These are phyloP conservation scores for Pulveroboletus sp. DNA, from an alignment of 768 basidiomycete species.

Conservation along the genomic window DNA sequence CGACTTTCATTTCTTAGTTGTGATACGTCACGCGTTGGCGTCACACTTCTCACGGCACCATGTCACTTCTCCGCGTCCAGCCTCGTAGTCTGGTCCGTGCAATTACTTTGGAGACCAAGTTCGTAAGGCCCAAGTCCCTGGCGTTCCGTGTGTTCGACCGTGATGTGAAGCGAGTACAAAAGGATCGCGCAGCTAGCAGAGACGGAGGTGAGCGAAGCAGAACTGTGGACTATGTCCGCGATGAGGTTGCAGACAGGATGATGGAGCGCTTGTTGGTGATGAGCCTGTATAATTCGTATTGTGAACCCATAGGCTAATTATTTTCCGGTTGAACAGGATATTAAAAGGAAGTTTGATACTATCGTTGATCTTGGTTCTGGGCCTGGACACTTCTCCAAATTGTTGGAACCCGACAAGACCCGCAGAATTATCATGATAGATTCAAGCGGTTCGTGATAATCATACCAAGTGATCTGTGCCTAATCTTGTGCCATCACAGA, in stretches of 20 bases:
- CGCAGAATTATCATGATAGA: conserved; percentile 82
- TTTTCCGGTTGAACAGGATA: conserved; percentile 54
- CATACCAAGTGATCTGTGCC: neutral
- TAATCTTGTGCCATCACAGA: conserved; percentile 38
- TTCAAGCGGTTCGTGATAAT: conserved; percentile 59
- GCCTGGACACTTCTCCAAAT: conserved; percentile 85
- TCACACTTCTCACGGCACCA: conserved; percentile 18
- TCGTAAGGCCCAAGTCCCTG: conserved; percentile 38
- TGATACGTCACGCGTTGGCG: conserved; percentile 13
- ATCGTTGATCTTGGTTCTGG: conserved; percentile 89
- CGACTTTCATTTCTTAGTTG: neutral
- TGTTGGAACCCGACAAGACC: conserved; percentile 64
- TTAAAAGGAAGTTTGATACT: conserved; percentile 75
- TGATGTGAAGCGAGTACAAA: conserved; percentile 68
- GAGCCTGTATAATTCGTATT: conserved; percentile 5
- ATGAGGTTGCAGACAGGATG: conserved; percentile 87
- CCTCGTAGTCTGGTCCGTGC: conserved; percentile 29
- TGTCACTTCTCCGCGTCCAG: conserved; percentile 7
- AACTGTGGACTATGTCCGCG: conserved; percentile 85
- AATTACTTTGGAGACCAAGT: conserved; percentile 46
- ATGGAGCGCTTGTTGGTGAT: conserved; percentile 83
- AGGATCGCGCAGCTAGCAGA: conserved; percentile 61
- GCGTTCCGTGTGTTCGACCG: conserved; percentile 87
- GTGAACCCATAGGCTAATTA: conserved; percentile 2
- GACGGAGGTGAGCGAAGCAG: conserved; percentile 58